A percentile compares a stretch with the other conserved stretches of the same genome.
phyloP scores from a whole-genome alignment of 163 green algal genomes.

The Trebouxiophyceae sp. region DNA sequence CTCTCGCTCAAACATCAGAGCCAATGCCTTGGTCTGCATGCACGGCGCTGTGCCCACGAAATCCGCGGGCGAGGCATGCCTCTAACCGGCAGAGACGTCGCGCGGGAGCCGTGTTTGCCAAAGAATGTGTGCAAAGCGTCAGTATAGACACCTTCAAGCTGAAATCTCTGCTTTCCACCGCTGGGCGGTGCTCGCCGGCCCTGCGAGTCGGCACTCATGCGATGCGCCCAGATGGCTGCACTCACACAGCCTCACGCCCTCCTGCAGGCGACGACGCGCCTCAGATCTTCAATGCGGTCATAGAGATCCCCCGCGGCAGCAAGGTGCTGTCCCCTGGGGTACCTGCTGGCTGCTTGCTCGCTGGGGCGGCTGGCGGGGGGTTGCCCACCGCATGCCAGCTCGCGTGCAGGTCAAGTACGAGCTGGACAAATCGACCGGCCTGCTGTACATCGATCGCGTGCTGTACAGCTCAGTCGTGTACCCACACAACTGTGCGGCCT shows the following conservation, averaged over 20 bases:
- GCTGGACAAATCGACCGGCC: constrained; percentile 82
- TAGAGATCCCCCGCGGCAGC: constrained; percentile 69
- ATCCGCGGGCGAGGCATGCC: too few relatives aligned
- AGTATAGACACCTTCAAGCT: not conserved
- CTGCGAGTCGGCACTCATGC: too few relatives aligned
- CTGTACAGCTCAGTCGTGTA: constrained; percentile 88
- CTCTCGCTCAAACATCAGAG: too few relatives aligned
- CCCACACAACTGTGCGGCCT: constrained; percentile 62
- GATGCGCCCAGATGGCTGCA: too few relatives aligned
- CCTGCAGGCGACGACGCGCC: constrained; percentile 34
- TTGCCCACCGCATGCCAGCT: too few relatives aligned
- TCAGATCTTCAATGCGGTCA: constrained; percentile 58
- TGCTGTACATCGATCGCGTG: constrained; percentile 88
- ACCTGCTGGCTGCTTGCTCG: too few relatives aligned
- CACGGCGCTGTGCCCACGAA: too few relatives aligned
- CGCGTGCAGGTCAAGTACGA: constrained; percentile 89
- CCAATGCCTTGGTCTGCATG: too few relatives aligned
- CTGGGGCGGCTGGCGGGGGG: too few relatives aligned
- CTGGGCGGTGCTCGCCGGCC: too few relatives aligned
- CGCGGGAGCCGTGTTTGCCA: not conserved
- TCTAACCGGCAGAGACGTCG: not conserved
- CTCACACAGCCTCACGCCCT: not conserved
- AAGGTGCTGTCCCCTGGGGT: too few relatives aligned
- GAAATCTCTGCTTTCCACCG: too few relatives aligned
- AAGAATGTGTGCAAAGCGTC: not conserved